These are phyloP conservation scores for Pythium biforme DNA, from an alignment of 352 stramenopile genomes.

Conservation along the genomic window DNA sequence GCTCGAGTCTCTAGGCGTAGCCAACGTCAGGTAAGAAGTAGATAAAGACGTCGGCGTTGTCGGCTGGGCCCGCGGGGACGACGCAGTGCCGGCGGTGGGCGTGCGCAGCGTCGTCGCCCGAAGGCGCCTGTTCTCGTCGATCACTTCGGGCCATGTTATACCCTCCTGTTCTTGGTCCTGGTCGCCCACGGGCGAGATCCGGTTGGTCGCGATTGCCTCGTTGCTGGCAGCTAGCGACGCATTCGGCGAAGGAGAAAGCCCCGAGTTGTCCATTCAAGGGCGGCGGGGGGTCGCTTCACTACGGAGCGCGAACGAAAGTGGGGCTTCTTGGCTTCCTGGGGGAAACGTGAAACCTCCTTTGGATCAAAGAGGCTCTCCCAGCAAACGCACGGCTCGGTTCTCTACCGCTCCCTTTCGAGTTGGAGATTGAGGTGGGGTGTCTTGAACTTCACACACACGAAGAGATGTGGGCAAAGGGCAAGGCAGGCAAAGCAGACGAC, in stretches of 20 bases:
- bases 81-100: conserved; percentile 6
- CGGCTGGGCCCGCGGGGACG: conserved; percentile 20
- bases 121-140: conserved; percentile 15
- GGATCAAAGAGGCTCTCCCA: not conserved
- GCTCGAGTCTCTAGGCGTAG: conserved; percentile 56
- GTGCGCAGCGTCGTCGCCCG: conserved; percentile 22
- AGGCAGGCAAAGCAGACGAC: too few relatives aligned
- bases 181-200: conserved; percentile 7
- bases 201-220: conserved; percentile 29
- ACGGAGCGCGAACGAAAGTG: not conserved
- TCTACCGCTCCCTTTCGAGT: too few relatives aligned
- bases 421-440: too few relatives aligned
- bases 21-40: conserved; percentile 61
- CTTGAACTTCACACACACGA: not conserved
- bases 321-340: not conserved
- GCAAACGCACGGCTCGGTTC: too few relatives aligned
- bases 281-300: conserved; percentile 5
- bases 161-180: conserved; percentile 29
- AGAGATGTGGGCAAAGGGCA: not conserved
- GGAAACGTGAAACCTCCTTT: not conserved
- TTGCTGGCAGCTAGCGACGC: conserved; percentile 21
- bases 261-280: conserved; percentile 34
- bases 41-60: conserved; percentile 41
- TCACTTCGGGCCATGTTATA: conserved; percentile 27
- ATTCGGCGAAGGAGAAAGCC: conserved; percentile 23